Conservation (phyloP, 2,329 filamentous ascomycete species). For the Coniochaeta sp. region DNA sequence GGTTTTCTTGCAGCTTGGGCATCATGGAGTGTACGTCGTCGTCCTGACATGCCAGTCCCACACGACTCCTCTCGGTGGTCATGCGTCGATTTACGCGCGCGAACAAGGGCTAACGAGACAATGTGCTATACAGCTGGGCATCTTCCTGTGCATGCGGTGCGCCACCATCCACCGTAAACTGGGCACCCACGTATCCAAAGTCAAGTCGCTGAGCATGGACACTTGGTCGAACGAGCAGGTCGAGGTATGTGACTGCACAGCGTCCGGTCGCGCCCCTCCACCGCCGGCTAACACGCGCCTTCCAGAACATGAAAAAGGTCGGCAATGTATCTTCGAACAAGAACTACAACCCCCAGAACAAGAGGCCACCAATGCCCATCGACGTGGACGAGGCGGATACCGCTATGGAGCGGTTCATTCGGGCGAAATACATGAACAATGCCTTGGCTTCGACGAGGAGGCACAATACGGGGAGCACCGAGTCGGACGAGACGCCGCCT, state of each 20-base stretch:
- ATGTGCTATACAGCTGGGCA: constrained; percentile 58
- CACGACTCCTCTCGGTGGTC: not conserved
- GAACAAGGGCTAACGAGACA: not conserved
- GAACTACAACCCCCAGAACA: constrained; percentile 79
- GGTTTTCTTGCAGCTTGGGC: constrained; percentile 64
- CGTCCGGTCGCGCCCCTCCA: not conserved
- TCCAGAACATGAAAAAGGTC: constrained; percentile 85
- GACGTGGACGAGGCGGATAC: constrained; percentile 90
- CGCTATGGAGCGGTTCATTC: constrained; percentile 91
- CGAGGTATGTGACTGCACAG: constrained; percentile 52
- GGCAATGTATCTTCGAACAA: constrained; percentile 84
- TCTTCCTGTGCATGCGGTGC: constrained; percentile 98
- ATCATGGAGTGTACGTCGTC: constrained; percentile 83
- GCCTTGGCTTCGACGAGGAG: constrained; percentile 25
- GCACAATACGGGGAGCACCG: constrained; percentile 36
- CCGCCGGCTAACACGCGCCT: constrained; percentile 10
- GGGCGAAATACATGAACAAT: constrained; percentile 80
- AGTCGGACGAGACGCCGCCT: constrained; percentile 52
- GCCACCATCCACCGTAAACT: constrained; percentile 92
- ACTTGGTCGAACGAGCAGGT: constrained; percentile 95
- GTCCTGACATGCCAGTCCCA: constrained; percentile 8
- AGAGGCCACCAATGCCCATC: constrained; percentile 75
- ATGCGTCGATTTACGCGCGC: not conserved
- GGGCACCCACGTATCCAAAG: constrained; percentile 95
- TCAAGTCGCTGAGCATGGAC: constrained; percentile 98